phyloP scores from a whole-genome alignment of 2,329 filamentous ascomycete species.

The Hawksworthiomyces lignivorus region DNA sequence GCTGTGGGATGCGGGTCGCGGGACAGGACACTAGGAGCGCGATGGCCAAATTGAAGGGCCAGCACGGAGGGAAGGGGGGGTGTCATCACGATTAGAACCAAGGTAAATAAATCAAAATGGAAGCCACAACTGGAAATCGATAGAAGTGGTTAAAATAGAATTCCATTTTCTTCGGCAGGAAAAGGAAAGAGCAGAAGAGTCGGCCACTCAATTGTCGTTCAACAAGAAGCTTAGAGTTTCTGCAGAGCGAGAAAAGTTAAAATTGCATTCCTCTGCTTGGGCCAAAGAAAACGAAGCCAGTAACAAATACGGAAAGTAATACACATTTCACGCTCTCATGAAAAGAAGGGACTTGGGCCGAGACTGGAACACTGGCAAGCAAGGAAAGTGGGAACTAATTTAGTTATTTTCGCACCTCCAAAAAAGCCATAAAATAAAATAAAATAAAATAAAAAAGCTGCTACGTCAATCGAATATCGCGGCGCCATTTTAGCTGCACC shows the following conservation, averaged over 20 bases:
- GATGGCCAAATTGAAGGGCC: conserved; percentile 3
- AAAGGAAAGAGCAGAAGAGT: neutral
- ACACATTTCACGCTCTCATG: too few species aligned
- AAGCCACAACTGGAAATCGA: neutral
- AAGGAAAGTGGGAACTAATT: conserved; percentile 4
- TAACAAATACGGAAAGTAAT: too few species aligned
- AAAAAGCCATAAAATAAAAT: neutral
- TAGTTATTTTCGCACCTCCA: neutral
- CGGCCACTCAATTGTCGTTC: too few species aligned
- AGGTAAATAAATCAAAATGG: neutral
- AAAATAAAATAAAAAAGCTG: conserved; percentile 2
- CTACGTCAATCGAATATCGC: conserved; percentile 3
- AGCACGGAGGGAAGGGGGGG: neutral
- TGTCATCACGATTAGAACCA: too few species aligned
- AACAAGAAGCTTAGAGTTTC: too few species aligned
- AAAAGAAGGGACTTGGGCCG: too few species aligned
- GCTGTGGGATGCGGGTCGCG: conserved; percentile 7
- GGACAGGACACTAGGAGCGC: conserved; percentile 8
- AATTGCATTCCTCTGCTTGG: too few species aligned
- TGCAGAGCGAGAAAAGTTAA: too few species aligned
- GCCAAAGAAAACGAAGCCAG: too few species aligned
- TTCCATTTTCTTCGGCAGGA: too few species aligned
- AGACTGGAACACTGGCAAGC: too few species aligned
- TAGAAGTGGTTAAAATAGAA: too few species aligned
- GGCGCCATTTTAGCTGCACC: conserved; percentile 6